Evolutionary conservation across 768 basidiomycete species (phyloP).

Genomic region (Leccinum subgranulosum): DNA sequence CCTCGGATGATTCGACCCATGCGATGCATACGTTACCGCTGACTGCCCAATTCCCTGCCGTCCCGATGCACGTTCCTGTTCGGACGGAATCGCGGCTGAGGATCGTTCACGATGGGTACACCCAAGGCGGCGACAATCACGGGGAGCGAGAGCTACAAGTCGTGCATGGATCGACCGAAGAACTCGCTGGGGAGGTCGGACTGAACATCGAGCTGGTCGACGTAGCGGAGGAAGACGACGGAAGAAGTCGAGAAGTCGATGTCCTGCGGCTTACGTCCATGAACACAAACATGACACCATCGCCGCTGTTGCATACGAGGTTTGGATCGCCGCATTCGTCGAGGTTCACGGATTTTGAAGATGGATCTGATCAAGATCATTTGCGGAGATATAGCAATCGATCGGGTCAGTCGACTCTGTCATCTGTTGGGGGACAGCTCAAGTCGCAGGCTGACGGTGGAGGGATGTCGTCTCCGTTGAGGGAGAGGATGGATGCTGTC

Average conservation of each 20-base stretch:
- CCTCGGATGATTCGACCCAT: constrained; percentile 24
- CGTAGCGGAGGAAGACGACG: constrained; percentile 10
- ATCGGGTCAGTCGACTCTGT: constrained; percentile 13
- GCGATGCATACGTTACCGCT: constrained; percentile 19
- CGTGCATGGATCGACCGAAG: constrained; percentile 20
- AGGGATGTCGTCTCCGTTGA: constrained; percentile 16
- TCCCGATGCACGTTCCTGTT: constrained; percentile 28
- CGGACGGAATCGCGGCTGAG: constrained; percentile 31
- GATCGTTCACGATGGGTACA: constrained; percentile 26
- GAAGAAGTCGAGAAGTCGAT: constrained; percentile 9
- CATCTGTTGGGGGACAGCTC: constrained; percentile 13
- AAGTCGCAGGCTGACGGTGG: constrained; percentile 13
- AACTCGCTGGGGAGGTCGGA: neutral
- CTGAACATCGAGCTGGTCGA: constrained; percentile 16
- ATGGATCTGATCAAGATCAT: constrained; percentile 24
- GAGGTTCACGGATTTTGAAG: constrained; percentile 29
- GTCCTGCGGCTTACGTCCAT: neutral
- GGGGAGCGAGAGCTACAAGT: constrained; percentile 16
- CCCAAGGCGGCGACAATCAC: constrained; percentile 18
- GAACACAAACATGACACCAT: constrained; percentile 15
- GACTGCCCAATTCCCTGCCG: constrained; percentile 31
- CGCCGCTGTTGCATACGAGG: constrained; percentile 40
- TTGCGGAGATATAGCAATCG: constrained; percentile 15
- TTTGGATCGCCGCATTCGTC: constrained; percentile 40
- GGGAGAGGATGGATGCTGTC: constrained; percentile 14